Evolutionary conservation across 768 basidiomycete species (phyloP), one percentile per base, ranked within the genome.

Genomic region (Leccinum truebloodii): DNA sequence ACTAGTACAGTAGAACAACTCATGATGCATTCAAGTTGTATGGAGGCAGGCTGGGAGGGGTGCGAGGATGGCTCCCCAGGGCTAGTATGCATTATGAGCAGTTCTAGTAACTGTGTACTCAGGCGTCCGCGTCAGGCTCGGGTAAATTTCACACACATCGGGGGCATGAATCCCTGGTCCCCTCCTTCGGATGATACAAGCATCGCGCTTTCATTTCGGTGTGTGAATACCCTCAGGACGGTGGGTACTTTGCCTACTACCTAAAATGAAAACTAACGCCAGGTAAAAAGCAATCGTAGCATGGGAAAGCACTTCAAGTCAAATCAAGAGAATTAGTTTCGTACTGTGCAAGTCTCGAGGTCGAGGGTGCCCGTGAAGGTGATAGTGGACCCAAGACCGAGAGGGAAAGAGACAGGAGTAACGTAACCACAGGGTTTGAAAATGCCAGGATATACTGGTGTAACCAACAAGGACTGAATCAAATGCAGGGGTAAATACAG

Each of bases 401-500:
- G 46, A 37, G 30, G 61, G 49, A 44, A 39, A 51, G 12, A 35
- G 41, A 60, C 60, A 51, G 32, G 48, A 57, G 41, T 58, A 61
- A 55, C 32, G 22, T 10, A 41, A 41, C 37, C 37, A 41, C 37
- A 41, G 20, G 32, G 48, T 57, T 41, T 54, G 57, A 44, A 59
- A 62, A 30, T 49, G 34, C 54, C 57, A 35, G 52, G 62, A 63
- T 66, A 59, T 58, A 62, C 55, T 20, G 61, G 51, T 54, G 54
- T 44, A 59, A 60, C 52, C 28, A 59, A 58, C 55, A 52, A 57
- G n/a, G 58, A 55, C 35, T 55, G 59, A 24, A 57, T 65, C 64
- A 65, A 65, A 64, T 70, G 63, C 34, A 13, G 39, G 39, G 57
- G 62, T 71, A 65, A 69, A 59, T 62, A 74, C 67, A 71, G 58